phyloP scores from a whole-genome alignment of 2,329 filamentous ascomycete genomes.

The Colletotrichum theobromicola region DNA sequence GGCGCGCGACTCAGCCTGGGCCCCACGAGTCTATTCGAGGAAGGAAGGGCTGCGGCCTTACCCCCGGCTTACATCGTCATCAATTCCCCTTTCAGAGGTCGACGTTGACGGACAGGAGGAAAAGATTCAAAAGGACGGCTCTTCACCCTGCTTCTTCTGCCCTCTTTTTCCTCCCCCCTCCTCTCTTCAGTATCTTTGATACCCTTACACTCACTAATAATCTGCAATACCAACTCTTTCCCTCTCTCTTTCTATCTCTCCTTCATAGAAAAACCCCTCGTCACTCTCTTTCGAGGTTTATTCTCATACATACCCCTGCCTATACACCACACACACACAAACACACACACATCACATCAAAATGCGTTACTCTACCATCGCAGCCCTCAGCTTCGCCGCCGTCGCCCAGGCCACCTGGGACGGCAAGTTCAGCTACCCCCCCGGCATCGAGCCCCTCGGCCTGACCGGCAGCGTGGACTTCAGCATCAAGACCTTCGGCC shows the following conservation, averaged over 20 bases:
- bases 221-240: constrained; percentile 10
- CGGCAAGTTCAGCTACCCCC: constrained; percentile 25
- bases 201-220: constrained; percentile 26
- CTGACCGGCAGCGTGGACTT: constrained; percentile 10
- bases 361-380: constrained; percentile 23
- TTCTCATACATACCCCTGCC: neutral
- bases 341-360: neutral
- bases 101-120: neutral
- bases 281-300: neutral
- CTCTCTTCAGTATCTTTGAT: constrained; percentile 27
- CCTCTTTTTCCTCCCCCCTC: neutral
- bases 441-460: constrained; percentile 22
- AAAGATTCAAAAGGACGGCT: constrained; percentile 20
- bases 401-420: constrained; percentile 17
- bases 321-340: neutral
- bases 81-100: neutral
- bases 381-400: constrained; percentile 22
- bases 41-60: neutral
- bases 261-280: neutral
- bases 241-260: neutral
- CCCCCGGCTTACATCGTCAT: neutral
- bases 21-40: constrained; percentile 9
- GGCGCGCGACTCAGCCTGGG: neutral
- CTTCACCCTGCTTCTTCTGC: neutral
- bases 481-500: constrained; percentile 24